Evolutionary conservation across 2,329 filamentous ascomycete genomes (phyloP), one percentile per base, ranked within the genome.

Genomic region (Chaetoscypha palmicola): DNA sequence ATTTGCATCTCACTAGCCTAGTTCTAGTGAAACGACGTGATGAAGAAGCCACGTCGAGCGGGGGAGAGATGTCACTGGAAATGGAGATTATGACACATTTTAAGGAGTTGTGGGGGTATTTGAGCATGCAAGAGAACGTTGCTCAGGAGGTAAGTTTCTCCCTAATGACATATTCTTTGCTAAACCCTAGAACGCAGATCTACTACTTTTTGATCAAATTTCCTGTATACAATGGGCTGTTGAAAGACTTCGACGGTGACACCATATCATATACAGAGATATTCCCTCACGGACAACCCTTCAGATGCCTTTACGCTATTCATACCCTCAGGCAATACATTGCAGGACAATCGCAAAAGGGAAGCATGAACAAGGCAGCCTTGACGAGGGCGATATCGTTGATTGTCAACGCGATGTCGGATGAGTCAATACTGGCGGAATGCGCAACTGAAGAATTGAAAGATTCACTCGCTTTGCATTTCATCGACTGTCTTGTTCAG

Each of bases 11-110:
- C 4, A 75, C 77, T 30, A 81, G 81, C 2, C 65, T 87, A 16
- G 71, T 89, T 19, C 67, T 88, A 16, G 72, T 89, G 34, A 82
- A 78, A 53, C 71, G 73, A 12, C 74, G 79, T 33, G 69, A 73
- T 16, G 69, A 73, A 11, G 58, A 65, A 1, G 61, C 71, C 20
- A 58, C 69, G 22, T 65, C 73, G 41, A 70, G 68, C 49, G 72
- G 65, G 40, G 77, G 68, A 38, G 75, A 68, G 36, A 80, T 68
- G 50, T 74, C 68, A 26, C 73, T 97, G 2, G 88, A 97, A 59
- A 73, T 77, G 10, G 86, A 91, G 55, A 81, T 97, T 17, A 68
- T 92, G 53, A 74, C 80, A 45, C 86, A 94, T 62, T 94, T 95
- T 57, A 76, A 86, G 42, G 81, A 91, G 48, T 67, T 98, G 19